Conservation (phyloP, 441 rosid species). For the Syzygium malaccense region DNA sequence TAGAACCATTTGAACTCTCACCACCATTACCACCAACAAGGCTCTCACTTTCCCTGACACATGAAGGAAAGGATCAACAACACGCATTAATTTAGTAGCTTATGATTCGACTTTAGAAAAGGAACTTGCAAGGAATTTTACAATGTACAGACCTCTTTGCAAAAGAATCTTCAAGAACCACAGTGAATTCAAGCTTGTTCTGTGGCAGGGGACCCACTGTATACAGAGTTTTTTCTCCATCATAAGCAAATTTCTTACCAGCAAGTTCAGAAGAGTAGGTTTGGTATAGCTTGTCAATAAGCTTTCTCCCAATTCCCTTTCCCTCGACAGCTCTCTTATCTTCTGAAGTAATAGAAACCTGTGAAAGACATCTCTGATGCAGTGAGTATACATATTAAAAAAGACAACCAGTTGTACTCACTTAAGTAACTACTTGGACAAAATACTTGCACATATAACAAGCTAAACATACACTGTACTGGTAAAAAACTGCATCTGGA, state of each 20-base stretch:
- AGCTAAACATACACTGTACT: slow-evolving; percentile 58
- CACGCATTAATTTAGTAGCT: slow-evolving; percentile 2
- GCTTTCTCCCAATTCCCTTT: slow-evolving; percentile 62
- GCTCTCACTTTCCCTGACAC: slow-evolving; percentile 27
- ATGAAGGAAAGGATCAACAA: not conserved
- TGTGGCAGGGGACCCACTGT: slow-evolving; percentile 77
- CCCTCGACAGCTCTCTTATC: slow-evolving; percentile 44
- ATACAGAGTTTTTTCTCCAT: slow-evolving; percentile 71
- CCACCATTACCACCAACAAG: slow-evolving; percentile 7
- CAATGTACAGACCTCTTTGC: slow-evolving; percentile 36
- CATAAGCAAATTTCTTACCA: slow-evolving; percentile 63
- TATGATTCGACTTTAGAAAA: not conserved
- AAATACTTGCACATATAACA: not conserved
- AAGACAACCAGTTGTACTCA: not conserved
- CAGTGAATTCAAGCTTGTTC: slow-evolving; percentile 49
- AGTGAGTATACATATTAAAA: not conserved
- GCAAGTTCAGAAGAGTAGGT: slow-evolving; percentile 59
- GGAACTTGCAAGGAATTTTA: not conserved
- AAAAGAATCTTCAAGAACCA: slow-evolving; percentile 62
- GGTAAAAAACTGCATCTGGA: slow-evolving; percentile 65
- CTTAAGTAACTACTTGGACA: not conserved
- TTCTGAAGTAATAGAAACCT: slow-evolving; percentile 65
- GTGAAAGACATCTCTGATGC: slow-evolving; percentile 9
- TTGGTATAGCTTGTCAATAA: slow-evolving; percentile 55
- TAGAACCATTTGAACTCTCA: slow-evolving; percentile 21